A percentile compares a stretch with the other conserved stretches of the same genome.
phyloP scores from a whole-genome alignment of 257 asterid species.

The Fraxinus quadrangulata region DNA sequence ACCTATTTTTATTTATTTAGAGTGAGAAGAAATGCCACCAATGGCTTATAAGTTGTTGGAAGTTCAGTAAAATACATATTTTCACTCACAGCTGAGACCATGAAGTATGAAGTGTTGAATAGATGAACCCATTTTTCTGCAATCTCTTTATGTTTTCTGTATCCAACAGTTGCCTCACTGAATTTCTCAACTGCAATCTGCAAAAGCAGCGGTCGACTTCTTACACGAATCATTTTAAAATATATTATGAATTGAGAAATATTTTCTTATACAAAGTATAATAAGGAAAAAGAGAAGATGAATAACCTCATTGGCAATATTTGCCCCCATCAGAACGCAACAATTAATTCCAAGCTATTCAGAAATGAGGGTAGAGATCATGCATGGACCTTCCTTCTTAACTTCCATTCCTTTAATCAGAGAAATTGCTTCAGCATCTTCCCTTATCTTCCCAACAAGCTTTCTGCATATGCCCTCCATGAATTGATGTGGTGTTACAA shows the following conservation, averaged over 20 bases:
- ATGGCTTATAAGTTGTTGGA: not conserved
- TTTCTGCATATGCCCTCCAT: constrained; percentile 86
- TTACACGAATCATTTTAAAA: not conserved
- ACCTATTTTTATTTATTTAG: constrained; percentile 44
- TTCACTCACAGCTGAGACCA: constrained; percentile 75
- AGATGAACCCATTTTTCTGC: constrained; percentile 87
- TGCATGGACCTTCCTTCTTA: constrained; percentile 88
- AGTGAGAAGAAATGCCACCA: constrained; percentile 1
- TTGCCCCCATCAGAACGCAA: constrained; percentile 92
- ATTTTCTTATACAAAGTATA: no score
- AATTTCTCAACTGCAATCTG: constrained; percentile 90
- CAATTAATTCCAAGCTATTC: constrained; percentile 66
- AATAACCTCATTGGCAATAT: constrained; percentile 85
- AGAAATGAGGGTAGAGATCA: constrained; percentile 80
- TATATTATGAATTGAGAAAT: not conserved
- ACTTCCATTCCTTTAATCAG: constrained; percentile 90
- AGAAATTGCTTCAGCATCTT: constrained; percentile 73
- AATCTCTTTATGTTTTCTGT: constrained; percentile 57
- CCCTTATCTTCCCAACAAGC: constrained; percentile 58
- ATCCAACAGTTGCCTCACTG: constrained; percentile 92
- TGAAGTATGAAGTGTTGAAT: constrained; percentile 73
- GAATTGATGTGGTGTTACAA: constrained; percentile 91
- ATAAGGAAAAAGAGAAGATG: not conserved
- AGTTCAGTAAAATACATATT: not conserved
- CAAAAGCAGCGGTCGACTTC: constrained; percentile 12